Evolutionary conservation across 176 grass and related monocot species (phyloP), one percentile per base, ranked within the genome.

Genomic region (Chrysopogon serrulatus): DNA sequence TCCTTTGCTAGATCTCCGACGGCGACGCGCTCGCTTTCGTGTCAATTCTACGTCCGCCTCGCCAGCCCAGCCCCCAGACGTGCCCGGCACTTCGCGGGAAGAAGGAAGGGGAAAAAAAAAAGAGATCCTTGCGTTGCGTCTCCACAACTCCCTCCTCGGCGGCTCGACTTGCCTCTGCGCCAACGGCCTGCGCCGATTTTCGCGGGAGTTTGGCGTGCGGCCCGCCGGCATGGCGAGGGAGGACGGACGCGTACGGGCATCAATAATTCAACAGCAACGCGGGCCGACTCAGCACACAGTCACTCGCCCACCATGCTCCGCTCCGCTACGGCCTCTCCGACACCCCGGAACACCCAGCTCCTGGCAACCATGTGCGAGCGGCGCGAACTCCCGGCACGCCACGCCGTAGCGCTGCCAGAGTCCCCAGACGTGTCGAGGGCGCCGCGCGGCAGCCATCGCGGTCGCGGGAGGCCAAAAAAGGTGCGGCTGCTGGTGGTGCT

Each of bases 251-350:
- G 78, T 68, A 47, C 63, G 78, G 44, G 44, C 6, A 41, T 12
- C 9, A 23, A 76, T 28, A 65, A 84, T 66, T 66, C 61, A 65
- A 8, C 61, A 65, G 4, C 51, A 8, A 56, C 68, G 13, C 32
- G 18, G 10, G 13, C 6, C 86, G 79, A 87, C 17, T 82, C 79
- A 87, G 86, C 72, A 77, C 21, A 45, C 63, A 49, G 86, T 82
- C 86, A 83, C 1, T 76, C 77, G 54, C 1, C 12, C 68, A 8
- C n/a, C 14, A 9, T 36, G n/a, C n/a, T n/a, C n/a, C n/a, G n/a
- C n/a, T n/a, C n/a, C n/a, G n/a, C n/a, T n/a, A n/a, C n/a, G 33
- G 16, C 68, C 23, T 41, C 56, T 33, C 54, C 63, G 21, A 32
- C 59, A 3, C 39, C 81, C 19, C 19, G 17, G n/a, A 14, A 51